Base-by-base conservation (phyloP, 805 yeast species). In the Wickerhamomyces strasburgensis region DNA sequence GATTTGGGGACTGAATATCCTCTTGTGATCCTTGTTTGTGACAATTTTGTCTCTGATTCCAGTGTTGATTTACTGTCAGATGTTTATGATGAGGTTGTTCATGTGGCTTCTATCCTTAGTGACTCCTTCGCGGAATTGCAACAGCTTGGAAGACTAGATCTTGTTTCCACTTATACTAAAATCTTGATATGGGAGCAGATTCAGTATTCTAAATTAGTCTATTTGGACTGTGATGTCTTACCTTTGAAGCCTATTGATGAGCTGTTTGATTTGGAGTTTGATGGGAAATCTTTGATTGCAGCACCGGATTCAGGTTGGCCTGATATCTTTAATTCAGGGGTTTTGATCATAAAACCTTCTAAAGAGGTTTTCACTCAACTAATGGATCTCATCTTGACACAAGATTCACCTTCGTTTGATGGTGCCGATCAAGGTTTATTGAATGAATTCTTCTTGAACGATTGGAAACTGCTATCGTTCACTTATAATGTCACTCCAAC, bases 351-450 rank as follows among this genome's bases (percentile, higher is more conserved):
- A 18, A 67, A 66, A 38, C 94, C 93, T 2, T 63, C 67, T 45
- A 25, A 49, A 2, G 44, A 44, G 0, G 72, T 64, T 14, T 79
- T 62, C 47, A 40, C 58, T 5, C 58, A 61, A 14, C 62, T 86
- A 29, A 32, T 59, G 15, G 36, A 44, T 2, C 52, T 53, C 16
- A 51, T 62, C 17, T 48, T 29, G 41, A 41, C 46, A 7, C 47
- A 53, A 13, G 45, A 34, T 23, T 35, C n/a, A 42, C 64, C 62
- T 3, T 62, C 75, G 0, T 85, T 86, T 51, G 96, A 86, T 56
- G 95, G 95, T 27, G 93, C 94, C 2, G 96, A 86, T 58, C 96
- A 86, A 59, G 96, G 96, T 3, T 63, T 86, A 29, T 65, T 86
- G 46, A 86, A 87, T 57, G 80, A 81, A 50, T 80, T 69, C 52